Base-by-base conservation (phyloP, 768 basidiomycete genomes). In the Termitomyces bulborhizus region DNA sequence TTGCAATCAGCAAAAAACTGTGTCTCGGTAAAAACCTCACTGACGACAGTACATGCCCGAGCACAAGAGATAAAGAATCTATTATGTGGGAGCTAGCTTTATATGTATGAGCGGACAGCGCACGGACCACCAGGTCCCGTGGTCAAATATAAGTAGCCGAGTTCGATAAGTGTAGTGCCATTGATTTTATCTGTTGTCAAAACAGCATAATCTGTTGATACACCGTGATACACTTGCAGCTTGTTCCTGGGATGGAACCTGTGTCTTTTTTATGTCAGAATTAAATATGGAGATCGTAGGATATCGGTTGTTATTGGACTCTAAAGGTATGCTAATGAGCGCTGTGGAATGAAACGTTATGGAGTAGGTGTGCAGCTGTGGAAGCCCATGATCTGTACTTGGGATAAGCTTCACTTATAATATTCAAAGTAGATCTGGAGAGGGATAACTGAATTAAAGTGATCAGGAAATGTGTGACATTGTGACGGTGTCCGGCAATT, bases 1-100 rank as follows among this genome's bases (percentile, higher is more conserved):
- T 91, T 91, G 88, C 88, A 91, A 91, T 86, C 85, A 91, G 88
- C 89, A 90, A 91, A 77, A 89, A 81, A 88, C 87, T 89, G 85
- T 86, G 85, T 84, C 87, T 92, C 90, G 86, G 89, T 91, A 88
- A 77, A 83, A 79, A 92, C 90, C 87, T 92, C 90, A 91, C 88
- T 88, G 85, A 84, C 85, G 86, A 89, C 85, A 88, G 86, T 88
- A 85, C 88, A 84, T 87, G 86, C 88, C 88, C 88, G 86, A 90
- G 88, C 88, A 90, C 88, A 92, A 92, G 86, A 87, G 85, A 85
- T 85, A 63, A 63, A 63, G 75, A 76, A 68, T 57, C 16, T n/a
- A n/a, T n/a, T n/a, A n/a, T n/a, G 43, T 34, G 24, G 41, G 27
- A 11, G 34, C 3, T 32, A 3, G 6, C 24, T 71, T 80, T 83